Evolutionary conservation across 225 moss, liverwort and hornwort genomes (phyloP), one percentile per base, ranked within the genome.

Genomic region (Polytrichum commune): DNA sequence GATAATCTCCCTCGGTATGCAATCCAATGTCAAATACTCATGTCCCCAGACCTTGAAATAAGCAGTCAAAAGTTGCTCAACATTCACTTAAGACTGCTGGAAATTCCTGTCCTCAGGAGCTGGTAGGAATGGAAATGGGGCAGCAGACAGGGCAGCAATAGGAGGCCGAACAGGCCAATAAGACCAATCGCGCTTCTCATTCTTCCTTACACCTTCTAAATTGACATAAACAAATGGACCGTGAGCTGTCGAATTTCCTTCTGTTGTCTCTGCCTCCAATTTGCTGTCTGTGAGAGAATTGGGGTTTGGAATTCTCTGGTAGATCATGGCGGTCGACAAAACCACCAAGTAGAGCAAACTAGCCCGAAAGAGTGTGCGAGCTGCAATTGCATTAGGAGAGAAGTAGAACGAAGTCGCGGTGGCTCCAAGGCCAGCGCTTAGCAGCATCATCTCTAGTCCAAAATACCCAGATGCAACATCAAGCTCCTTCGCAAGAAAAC

Each of bases 111-210:
- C 88, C 29, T 86, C 95, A 28, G 95, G 95, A 53, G 93, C 88
- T 24, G 95, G 95, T 65, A 96, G 90, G 64, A 96, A 96, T 54
- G 95, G 95, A 68, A 96, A 96, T 27, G 95, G 95, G 4, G 95
- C 95, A 5, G 86, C 91, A 75, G 95, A 96, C n/a, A 96, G 75
- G 38, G 88, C 81, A 10, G 95, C 91, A 63, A 96, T 90, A 18
- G 95, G 95, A 19, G 95, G 88, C 8, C 68, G 74, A 66, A 75
- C 62, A 61, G 13, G 77, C 69, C 83, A 64, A 55, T 78, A 29
- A 6, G 79, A 74, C 75, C 79, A 75, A 35, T 71, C 56, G 19
- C 61, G 72, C 58, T 71, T 76, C 75, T 73, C 56, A 32, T 65
- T 76, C 29, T 63, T 69, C 46, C 63, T 73, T 72, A 73, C 67